Evolutionary conservation across 345 rosid genomes (phyloP).

Genomic region (Litchi chinensis): DNA sequence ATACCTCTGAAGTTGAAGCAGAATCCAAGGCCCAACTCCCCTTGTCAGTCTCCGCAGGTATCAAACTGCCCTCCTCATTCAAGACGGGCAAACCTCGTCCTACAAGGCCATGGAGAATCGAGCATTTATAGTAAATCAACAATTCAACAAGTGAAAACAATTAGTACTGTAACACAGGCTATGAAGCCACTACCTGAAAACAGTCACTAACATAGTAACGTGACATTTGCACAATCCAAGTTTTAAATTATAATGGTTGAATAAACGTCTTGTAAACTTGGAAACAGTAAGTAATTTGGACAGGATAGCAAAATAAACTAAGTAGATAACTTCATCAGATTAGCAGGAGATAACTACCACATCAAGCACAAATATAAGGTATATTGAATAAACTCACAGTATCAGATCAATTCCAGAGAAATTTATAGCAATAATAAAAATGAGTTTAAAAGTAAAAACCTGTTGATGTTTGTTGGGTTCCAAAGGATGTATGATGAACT

Average conservation of each 20-base stretch:
- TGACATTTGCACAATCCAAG: background rate
- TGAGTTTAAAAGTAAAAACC: constrained; percentile 39
- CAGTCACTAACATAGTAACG: background rate
- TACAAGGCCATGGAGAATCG: constrained; percentile 23
- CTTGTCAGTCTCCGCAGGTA: constrained; percentile 53
- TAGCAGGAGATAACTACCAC: constrained; percentile 5
- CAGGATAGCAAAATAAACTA: background rate
- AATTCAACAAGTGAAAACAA: constrained; percentile 1
- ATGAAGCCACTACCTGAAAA: background rate
- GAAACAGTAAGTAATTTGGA: background rate
- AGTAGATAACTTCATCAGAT: background rate
- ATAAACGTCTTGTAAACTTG: background rate
- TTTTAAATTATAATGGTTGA: background rate
- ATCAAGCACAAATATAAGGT: background rate
- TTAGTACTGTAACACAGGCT: constrained; percentile 2
- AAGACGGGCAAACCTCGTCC: constrained; percentile 84
- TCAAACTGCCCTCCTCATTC: constrained; percentile 83
- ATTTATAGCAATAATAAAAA: background rate
- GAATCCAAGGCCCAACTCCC: constrained; percentile 60
- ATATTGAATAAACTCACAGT: constrained; percentile 4
- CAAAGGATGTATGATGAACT: constrained; percentile 65
- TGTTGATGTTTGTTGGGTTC: constrained; percentile 56
- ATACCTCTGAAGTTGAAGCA: constrained; percentile 67
- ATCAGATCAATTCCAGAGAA: background rate
- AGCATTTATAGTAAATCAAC: background rate